Evolutionary conservation across 352 stramenopile genomes (phyloP).

Genomic region (Phytophthora hibernalis): DNA sequence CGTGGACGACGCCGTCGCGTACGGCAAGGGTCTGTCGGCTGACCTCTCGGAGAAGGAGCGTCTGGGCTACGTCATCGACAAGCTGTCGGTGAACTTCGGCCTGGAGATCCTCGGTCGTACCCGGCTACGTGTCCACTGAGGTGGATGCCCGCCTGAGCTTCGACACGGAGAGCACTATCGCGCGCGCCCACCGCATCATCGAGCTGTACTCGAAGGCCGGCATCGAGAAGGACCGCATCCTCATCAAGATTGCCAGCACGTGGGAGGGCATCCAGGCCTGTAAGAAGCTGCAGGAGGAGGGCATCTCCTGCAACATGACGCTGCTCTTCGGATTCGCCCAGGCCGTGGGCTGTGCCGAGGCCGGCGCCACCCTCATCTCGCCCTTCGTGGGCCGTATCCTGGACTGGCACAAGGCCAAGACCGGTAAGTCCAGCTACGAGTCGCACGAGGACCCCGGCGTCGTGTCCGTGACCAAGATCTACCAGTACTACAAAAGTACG

Average conservation of each 20-base stretch:
- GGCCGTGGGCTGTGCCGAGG: slow-evolving; percentile 95
- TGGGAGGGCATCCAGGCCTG: slow-evolving; percentile 98
- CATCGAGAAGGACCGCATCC: slow-evolving; percentile 95
- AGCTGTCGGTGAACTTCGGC: slow-evolving; percentile 98
- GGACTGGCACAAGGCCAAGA: slow-evolving; percentile 98
- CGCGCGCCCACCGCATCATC: slow-evolving; percentile 95
- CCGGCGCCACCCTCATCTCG: slow-evolving; percentile 96
- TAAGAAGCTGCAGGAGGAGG: slow-evolving; percentile 96
- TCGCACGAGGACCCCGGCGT: slow-evolving; percentile 97
- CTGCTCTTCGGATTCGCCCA: slow-evolving; percentile 98
- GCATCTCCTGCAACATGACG: slow-evolving; percentile 99
- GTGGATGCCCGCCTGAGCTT: slow-evolving; percentile 98
- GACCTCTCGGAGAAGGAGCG: slow-evolving; percentile 83
- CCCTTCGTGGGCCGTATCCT: slow-evolving; percentile 97
- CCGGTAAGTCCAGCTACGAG: slow-evolving; percentile 91
- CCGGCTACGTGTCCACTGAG: slow-evolving; percentile 98
- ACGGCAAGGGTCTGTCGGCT: slow-evolving; percentile 83
- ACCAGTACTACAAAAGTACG: slow-evolving; percentile 99
- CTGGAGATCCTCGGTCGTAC: slow-evolving; percentile 96
- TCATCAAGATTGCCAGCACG: slow-evolving; percentile 99
- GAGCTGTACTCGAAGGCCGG: slow-evolving; percentile 96
- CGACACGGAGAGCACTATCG: slow-evolving; percentile 94
- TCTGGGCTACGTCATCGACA: slow-evolving; percentile 96
- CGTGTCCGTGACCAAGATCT: slow-evolving; percentile 97
- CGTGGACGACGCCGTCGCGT: slow-evolving; percentile 96